phyloP scores from a whole-genome alignment of 1,284 basidiomycete species.

The Pterula multifida region DNA sequence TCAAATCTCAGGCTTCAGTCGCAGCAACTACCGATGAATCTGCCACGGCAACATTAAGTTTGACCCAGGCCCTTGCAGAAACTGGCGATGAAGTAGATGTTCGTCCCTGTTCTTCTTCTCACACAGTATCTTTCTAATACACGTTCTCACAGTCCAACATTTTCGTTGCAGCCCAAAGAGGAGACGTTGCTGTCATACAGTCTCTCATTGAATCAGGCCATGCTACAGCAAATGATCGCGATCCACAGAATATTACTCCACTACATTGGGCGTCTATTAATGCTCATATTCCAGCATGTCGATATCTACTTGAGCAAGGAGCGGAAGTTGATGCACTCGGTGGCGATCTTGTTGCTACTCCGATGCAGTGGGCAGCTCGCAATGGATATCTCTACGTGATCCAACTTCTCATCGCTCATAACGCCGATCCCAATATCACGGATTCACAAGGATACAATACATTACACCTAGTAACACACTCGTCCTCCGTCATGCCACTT shows the following conservation, averaged over 20 bases:
- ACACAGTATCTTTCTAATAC: background rate
- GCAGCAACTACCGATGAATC: background rate
- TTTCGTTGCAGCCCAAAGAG: conserved; percentile 80
- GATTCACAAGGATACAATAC: conserved; percentile 97
- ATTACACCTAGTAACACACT: conserved; percentile 91
- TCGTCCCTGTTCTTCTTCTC: background rate
- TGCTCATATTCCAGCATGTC: conserved; percentile 69
- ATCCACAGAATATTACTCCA: conserved; percentile 87
- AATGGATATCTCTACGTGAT: conserved; percentile 94
- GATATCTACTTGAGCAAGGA: conserved; percentile 83
- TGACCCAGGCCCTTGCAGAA: background rate
- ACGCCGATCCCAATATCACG: conserved; percentile 83
- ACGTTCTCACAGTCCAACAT: conserved; percentile 32
- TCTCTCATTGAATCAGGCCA: conserved; percentile 63
- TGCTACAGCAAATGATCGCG: conserved; percentile 70
- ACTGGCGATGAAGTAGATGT: background rate
- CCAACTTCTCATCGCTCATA: conserved; percentile 79
- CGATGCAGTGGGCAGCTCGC: conserved; percentile 95
- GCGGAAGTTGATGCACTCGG: conserved; percentile 92
- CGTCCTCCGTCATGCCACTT: conserved; percentile 87
- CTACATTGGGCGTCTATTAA: conserved; percentile 98
- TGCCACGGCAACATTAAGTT: background rate
- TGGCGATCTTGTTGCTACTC: conserved; percentile 91
- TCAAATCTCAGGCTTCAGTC: conserved; percentile 1
- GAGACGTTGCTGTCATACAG: conserved; percentile 62